phyloP scores from a whole-genome alignment of 1,139 yeast genomes.

The Hemisphaericaspora xylofermentans region DNA sequence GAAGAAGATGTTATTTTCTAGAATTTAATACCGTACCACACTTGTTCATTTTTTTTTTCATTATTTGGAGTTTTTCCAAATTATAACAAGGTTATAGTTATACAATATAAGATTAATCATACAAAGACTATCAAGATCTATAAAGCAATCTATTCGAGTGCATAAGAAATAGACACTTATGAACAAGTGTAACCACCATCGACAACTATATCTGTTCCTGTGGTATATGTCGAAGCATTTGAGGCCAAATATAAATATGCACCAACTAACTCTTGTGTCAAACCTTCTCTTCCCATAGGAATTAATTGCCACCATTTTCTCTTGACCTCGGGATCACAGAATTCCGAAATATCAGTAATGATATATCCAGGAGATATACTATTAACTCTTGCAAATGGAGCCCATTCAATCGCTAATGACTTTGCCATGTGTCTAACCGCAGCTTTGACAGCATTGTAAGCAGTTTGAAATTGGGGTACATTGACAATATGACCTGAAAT shows the following conservation, averaged over 20 bases:
- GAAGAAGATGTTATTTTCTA: conserved; percentile 48
- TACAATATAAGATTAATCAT: neutral
- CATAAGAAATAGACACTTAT: conserved; percentile 17
- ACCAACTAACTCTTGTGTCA: conserved; percentile 55
- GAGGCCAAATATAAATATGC: conserved; percentile 51
- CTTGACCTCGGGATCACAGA: conserved; percentile 30
- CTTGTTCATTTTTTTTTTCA: neutral
- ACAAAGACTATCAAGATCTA: neutral
- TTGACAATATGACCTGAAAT: conserved; percentile 57
- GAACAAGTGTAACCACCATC: conserved; percentile 67
- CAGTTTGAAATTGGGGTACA: conserved; percentile 63
- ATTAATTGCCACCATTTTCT: conserved; percentile 40
- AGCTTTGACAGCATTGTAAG: conserved; percentile 56
- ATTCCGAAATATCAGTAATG: conserved; percentile 49
- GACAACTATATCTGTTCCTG: conserved; percentile 52
- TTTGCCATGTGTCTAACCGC: conserved; percentile 49
- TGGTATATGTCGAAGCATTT: conserved; percentile 50
- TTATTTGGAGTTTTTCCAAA: no score
- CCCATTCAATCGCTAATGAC: conserved; percentile 55
- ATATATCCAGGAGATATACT: conserved; percentile 59
- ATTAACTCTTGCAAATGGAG: conserved; percentile 49
- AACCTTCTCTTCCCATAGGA: conserved; percentile 54
- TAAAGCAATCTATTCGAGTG: neutral
- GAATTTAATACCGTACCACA: neutral
- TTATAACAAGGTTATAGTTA: no score